Base-by-base conservation (phyloP, 305 asterid species). In the Solanum aculeatissimum region DNA sequence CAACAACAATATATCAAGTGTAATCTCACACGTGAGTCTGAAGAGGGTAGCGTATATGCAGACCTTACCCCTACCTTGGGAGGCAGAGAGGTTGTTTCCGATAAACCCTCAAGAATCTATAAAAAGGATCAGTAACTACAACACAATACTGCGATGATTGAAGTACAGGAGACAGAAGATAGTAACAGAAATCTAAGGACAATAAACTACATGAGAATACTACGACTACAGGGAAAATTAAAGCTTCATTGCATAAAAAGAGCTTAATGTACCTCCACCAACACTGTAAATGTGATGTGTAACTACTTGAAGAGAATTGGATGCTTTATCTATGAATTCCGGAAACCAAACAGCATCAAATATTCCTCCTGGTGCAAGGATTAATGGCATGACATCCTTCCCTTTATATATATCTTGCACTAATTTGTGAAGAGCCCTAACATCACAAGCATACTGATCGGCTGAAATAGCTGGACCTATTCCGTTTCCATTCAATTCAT, bases 241-340 rank as follows among this genome's bases (percentile, higher is more conserved):
- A 19, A 38, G 10, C 27, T 9, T 69, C 78, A 47, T 14, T 27
- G 54, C 60, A 57, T 9, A 49, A 27, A 47, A 77, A 55, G 35
- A 60, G 81, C 83, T 66, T 9, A 5, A 80, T 4, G 45, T 87
- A 93, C 99, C 98, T 86, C 95, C 97, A n/a, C 99, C 99, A 9
- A 96, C 98, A 86, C 93, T 95, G 90, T 96, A 95, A 49, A 96
- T 93, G 88, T 96, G 99, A 85, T 96, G 99, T 38, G 99, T 90
- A 53, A 86, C 91, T 12, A 87, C 98, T 84, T 93, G 93, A 85
- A 96, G 94, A 35, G 92, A 90, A 42, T 83, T 70, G 4, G 92
- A 83, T 49, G 98, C 57, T 86, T 88, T 85, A 12, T 84, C 83
- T 57, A 92, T 68, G 83, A 88, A 93, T 35, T 72, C 51, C 9